A percentile compares a stretch with the other conserved stretches of the same genome.
These are phyloP conservation scores for Melampsora abietis-canadensis DNA, from an alignment of 1,284 basidiomycete genomes.

Conservation along the genomic window DNA sequence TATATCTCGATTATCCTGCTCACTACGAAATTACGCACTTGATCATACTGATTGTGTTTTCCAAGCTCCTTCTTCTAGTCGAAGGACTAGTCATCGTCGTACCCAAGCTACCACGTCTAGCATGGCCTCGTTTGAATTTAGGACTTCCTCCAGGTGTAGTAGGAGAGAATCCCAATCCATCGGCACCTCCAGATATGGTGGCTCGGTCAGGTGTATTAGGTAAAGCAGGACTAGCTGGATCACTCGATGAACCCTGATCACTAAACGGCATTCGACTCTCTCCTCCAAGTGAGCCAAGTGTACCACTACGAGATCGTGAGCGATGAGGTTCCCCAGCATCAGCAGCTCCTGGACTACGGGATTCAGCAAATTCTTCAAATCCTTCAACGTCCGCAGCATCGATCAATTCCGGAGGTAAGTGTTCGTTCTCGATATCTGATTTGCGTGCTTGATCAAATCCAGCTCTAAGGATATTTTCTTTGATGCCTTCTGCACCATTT, in stretches of 20 bases:
- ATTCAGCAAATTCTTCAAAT: conserved; percentile 46
- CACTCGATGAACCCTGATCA: conserved; percentile 16
- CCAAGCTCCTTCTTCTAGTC: conserved; percentile 83
- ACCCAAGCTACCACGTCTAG: conserved; percentile 81
- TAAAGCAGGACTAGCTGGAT: conserved; percentile 24
- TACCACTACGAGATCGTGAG: conserved; percentile 34
- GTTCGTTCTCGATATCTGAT: conserved; percentile 98
- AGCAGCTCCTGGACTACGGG: conserved; percentile 39
- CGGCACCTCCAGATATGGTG: neutral
- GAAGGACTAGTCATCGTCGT: conserved; percentile 95
- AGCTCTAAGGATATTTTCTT: conserved; percentile 72
- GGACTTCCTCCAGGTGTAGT: conserved; percentile 39
- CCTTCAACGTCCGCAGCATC: conserved; percentile 65
- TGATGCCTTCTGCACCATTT: conserved; percentile 89
- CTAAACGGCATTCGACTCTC: conserved; percentile 36
- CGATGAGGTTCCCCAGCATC: conserved; percentile 38
- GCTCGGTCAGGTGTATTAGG: conserved; percentile 30
- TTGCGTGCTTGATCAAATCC: conserved; percentile 95
- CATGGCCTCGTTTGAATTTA: conserved; percentile 71
- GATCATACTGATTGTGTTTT: conserved; percentile 93
- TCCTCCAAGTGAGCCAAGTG: conserved; percentile 18
- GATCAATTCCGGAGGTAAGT: conserved; percentile 87
- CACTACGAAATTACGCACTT: conserved; percentile 55
- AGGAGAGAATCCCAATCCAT: conserved; percentile 35
- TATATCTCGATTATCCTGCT: no score